Conservation (phyloP, 768 basidiomycete species). For the Cubamyces lactineus region DNA sequence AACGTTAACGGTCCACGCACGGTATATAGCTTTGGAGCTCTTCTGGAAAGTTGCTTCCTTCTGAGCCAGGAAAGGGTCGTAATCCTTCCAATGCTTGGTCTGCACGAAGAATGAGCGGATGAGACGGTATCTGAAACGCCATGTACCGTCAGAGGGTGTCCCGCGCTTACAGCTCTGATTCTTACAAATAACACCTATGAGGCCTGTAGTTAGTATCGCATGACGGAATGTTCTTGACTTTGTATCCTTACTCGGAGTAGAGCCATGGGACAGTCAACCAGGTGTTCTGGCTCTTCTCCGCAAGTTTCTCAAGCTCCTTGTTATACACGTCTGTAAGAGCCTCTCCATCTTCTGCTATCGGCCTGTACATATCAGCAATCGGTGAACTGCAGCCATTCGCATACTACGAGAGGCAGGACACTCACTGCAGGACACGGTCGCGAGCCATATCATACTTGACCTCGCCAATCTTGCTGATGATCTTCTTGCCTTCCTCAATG, state of each 20-base stretch:
- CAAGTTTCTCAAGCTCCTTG: constrained; percentile 58
- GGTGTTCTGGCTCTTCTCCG: constrained; percentile 53
- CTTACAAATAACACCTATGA: constrained; percentile 26
- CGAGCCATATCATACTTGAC: constrained; percentile 90
- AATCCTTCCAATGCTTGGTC: constrained; percentile 69
- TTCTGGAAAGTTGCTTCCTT: constrained; percentile 84
- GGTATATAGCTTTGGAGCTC: constrained; percentile 74
- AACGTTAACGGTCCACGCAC: constrained; percentile 46
- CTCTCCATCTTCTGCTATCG: constrained; percentile 77
- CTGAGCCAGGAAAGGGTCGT: constrained; percentile 82
- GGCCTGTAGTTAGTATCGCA: neutral
- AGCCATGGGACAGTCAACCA: constrained; percentile 97
- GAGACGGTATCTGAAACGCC: constrained; percentile 72
- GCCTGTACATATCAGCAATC: constrained; percentile 43
- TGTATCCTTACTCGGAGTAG: constrained; percentile 78
- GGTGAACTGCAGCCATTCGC: neutral
- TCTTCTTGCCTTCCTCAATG: constrained; percentile 73
- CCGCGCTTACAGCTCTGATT: neutral
- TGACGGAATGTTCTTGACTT: neutral
- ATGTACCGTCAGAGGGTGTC: neutral
- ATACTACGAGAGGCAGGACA: neutral
- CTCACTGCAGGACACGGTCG: constrained; percentile 70
- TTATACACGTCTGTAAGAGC: constrained; percentile 78
- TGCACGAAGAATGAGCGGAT: constrained; percentile 72
- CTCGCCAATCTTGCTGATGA: constrained; percentile 74